These are phyloP conservation scores for Acarospora socialis DNA, from an alignment of 2,329 filamentous ascomycete genomes.

Conservation along the genomic window DNA sequence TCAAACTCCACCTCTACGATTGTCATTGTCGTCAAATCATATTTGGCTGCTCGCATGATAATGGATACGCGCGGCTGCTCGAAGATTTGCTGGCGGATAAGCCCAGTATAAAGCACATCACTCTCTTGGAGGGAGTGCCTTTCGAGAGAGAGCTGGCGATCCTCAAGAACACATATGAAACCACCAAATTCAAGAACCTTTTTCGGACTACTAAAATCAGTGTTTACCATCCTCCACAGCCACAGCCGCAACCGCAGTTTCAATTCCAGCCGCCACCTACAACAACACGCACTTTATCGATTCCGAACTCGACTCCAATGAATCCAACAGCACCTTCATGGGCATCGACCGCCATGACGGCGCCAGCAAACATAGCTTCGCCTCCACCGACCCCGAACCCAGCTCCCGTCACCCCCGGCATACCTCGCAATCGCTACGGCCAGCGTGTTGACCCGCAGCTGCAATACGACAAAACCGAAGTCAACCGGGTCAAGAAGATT, in stretches of 20 bases:
- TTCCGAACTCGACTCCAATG: slow-evolving; percentile 2
- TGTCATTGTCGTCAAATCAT: slow-evolving; percentile 47
- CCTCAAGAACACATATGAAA: slow-evolving; percentile 34
- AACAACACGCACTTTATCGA: slow-evolving; percentile 17
- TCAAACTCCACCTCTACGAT: slow-evolving; percentile 42
- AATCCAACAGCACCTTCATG: slow-evolving; percentile 11
- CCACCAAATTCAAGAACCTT: slow-evolving; percentile 35
- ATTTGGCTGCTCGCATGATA: slow-evolving; percentile 44
- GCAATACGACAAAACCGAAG: slow-evolving; percentile 39
- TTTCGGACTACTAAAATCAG: slow-evolving; percentile 40
- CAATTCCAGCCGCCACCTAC: slow-evolving; percentile 10
- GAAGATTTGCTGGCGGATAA: slow-evolving; percentile 34
- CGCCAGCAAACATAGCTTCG: slow-evolving; percentile 16
- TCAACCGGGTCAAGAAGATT: slow-evolving; percentile 45
- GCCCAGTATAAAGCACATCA: slow-evolving; percentile 33
- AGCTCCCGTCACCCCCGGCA: slow-evolving; percentile 20
- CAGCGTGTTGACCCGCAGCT: slow-evolving; percentile 43
- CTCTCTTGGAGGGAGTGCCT: slow-evolving; percentile 41
- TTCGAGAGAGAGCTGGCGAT: slow-evolving; percentile 39
- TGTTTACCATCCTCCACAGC: slow-evolving; percentile 15
- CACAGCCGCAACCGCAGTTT: slow-evolving; percentile 7
- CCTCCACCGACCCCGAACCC: slow-evolving; percentile 25
- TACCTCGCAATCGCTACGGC: slow-evolving; percentile 43
- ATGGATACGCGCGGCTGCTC: slow-evolving; percentile 38
- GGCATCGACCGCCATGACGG: slow-evolving; percentile 10